Conservation (phyloP, 192 early-diverging fungal genomes). For the Podila clonocystis region DNA sequence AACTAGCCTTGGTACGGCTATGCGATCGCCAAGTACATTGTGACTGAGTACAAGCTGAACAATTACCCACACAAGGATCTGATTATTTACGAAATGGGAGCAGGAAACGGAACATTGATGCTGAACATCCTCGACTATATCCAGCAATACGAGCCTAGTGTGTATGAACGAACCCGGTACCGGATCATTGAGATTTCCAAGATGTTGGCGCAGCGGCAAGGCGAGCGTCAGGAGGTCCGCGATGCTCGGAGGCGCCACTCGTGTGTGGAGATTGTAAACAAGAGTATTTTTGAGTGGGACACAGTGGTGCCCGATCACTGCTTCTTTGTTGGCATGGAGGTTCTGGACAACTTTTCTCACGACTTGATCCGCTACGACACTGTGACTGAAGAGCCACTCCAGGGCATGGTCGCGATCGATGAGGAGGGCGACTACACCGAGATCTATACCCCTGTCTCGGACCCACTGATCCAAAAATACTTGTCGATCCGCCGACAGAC, state of each 20-base stretch:
- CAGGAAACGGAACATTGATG: constrained; percentile 97
- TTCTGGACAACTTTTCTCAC: constrained; percentile 98
- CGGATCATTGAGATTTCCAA: constrained; percentile 93
- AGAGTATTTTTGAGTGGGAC: constrained; percentile 93
- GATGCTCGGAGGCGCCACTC: constrained; percentile 54
- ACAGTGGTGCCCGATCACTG: constrained; percentile 74
- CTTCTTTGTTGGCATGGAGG: constrained; percentile 97
- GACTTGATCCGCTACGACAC: constrained; percentile 91
- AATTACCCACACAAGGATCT: constrained; percentile 70
- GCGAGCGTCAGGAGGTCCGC: constrained; percentile 59
- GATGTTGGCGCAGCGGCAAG: constrained; percentile 78
- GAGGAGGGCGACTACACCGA: constrained; percentile 88
- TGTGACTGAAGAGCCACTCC: constrained; percentile 74
- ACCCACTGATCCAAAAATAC: constrained; percentile 81
- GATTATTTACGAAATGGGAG: constrained; percentile 95
- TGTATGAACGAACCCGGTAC: constrained; percentile 86
- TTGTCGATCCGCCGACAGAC: constrained; percentile 67
- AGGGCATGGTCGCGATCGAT: constrained; percentile 86
- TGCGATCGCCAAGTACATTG: constrained; percentile 90
- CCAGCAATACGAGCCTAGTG: constrained; percentile 75
- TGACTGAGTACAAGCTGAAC: constrained; percentile 78
- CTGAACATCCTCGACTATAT: constrained; percentile 92
- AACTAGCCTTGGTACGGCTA: constrained; percentile 89
- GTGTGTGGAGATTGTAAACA: constrained; percentile 85
- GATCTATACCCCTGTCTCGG: constrained; percentile 81